These are phyloP conservation scores for Stylosanthes scabra DNA, from an alignment of 331 rosid species.

Conservation along the genomic window DNA sequence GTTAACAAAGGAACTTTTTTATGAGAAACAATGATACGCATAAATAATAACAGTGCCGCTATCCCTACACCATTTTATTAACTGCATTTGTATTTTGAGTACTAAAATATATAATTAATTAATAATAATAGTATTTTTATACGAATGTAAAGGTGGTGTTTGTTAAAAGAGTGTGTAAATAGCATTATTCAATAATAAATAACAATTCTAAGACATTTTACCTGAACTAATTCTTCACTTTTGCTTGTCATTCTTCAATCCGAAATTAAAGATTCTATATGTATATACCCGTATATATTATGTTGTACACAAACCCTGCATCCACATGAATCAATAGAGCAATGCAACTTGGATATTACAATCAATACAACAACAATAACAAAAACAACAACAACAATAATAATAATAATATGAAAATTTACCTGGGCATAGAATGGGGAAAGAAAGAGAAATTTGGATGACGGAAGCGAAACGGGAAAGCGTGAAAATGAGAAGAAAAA, in stretches of 20 bases:
- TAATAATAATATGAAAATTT: not conserved
- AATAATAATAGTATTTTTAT: too few relatives aligned
- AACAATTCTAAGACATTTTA: slow-evolving; percentile 11
- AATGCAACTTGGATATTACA: slow-evolving; percentile 34
- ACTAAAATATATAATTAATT: too few relatives aligned
- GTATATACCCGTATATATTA: not conserved
- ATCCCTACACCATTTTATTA: too few relatives aligned
- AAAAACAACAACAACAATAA: too few relatives aligned
- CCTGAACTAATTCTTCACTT: slow-evolving; percentile 63
- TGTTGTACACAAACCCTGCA: slow-evolving; percentile 41
- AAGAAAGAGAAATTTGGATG: not conserved
- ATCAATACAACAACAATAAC: not conserved
- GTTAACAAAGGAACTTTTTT: too few relatives aligned
- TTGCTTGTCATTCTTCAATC: slow-evolving; percentile 60
- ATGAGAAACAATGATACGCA: not conserved
- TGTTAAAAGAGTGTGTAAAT: too few relatives aligned
- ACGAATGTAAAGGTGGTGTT: too few relatives aligned
- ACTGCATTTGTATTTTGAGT: too few relatives aligned
- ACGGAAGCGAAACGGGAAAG: not conserved
- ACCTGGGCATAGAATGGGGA: not conserved
- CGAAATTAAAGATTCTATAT: slow-evolving; percentile 48
- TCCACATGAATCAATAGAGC: slow-evolving; percentile 32
- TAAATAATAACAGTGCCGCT: too few relatives aligned
- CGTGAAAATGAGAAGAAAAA: not conserved
- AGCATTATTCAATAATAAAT: not conserved